A percentile compares a stretch with the other conserved stretches of the same genome.
Conservation (phyloP, 305 asterid species). For the Fraxinus latifolia region DNA sequence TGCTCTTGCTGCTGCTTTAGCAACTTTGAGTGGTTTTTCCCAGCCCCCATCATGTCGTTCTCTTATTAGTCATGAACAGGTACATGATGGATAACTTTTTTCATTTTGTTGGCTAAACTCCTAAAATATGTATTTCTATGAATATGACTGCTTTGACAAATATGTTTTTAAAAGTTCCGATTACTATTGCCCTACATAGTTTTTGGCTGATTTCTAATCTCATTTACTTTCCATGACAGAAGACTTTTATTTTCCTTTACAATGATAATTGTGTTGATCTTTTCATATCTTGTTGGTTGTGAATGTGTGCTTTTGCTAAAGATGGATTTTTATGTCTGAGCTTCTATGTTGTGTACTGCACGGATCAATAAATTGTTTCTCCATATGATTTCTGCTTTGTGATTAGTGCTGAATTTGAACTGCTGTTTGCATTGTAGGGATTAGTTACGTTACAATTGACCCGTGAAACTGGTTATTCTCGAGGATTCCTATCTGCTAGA, state of each 20-base stretch:
- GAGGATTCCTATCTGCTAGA: slow-evolving; percentile 80
- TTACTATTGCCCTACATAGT: neutral
- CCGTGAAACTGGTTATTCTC: slow-evolving; percentile 56
- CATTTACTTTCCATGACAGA: neutral
- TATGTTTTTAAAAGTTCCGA: neutral
- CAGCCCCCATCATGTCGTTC: slow-evolving; percentile 91
- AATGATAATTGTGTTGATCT: neutral
- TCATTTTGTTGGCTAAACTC: neutral
- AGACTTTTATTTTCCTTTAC: neutral
- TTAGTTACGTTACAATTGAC: slow-evolving; percentile 73
- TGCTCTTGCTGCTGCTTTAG: slow-evolving; percentile 89
- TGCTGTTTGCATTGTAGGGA: slow-evolving; percentile 53
- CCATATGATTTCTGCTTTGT: neutral
- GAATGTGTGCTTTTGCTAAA: neutral
- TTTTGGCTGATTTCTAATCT: neutral
- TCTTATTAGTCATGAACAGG: slow-evolving; percentile 89
- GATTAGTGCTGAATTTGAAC: slow-evolving; percentile 1
- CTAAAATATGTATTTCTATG: neutral
- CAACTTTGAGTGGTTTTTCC: slow-evolving; percentile 86
- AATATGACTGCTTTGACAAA: neutral
- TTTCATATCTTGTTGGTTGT: neutral
- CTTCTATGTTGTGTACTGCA: neutral
- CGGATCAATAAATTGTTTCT: neutral
- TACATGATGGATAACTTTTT: slow-evolving; percentile 19
- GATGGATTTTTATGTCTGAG: neutral